Conservation (phyloP, 179 eudicot genomes). For the Dionaea muscipula region DNA sequence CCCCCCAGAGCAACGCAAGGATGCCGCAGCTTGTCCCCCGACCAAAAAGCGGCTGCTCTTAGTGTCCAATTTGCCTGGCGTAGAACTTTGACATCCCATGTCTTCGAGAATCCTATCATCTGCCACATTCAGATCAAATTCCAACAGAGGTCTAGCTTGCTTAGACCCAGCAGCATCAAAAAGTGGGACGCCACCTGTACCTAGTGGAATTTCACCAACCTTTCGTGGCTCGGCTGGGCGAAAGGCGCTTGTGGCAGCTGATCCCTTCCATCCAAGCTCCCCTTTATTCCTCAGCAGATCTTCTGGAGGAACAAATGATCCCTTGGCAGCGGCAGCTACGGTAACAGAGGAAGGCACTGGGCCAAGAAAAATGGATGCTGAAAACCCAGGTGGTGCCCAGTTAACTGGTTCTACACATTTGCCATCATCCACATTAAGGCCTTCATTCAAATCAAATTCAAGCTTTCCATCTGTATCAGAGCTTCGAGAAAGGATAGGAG, state of each 20-base stretch:
- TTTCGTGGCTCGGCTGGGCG: constrained; percentile 60
- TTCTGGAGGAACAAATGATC: constrained; percentile 25
- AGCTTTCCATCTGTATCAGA: constrained; percentile 32
- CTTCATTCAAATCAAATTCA: constrained; percentile 88
- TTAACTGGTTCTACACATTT: constrained; percentile 25
- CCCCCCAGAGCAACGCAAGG: constrained; percentile 27
- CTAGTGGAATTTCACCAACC: constrained; percentile 12
- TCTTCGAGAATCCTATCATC: constrained; percentile 55
- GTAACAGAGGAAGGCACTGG: constrained; percentile 34
- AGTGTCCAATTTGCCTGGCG: constrained; percentile 4
- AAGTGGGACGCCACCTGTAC: constrained; percentile 9
- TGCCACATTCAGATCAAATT: constrained; percentile 54
- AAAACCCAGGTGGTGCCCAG: constrained; percentile 4
- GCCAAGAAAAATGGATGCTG: constrained; percentile 18
- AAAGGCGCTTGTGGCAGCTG: constrained; percentile 57
- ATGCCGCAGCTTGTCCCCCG: not conserved
- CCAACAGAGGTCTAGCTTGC: constrained; percentile 31
- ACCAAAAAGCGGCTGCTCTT: not conserved
- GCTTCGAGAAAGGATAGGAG: constrained; percentile 13
- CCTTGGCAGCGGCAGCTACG: constrained; percentile 32
- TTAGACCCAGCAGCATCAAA: constrained; percentile 20
- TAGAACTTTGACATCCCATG: constrained; percentile 24
- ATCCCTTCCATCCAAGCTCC: constrained; percentile 39
- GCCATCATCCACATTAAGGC: constrained; percentile 61
- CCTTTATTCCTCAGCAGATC: constrained; percentile 23